Percentiles rank a stretch among this genome's conserved stretches.
These are phyloP conservation scores for Colletotrichum sp. DNA, from an alignment of 2,329 filamentous ascomycete species.

Conservation along the genomic window DNA sequence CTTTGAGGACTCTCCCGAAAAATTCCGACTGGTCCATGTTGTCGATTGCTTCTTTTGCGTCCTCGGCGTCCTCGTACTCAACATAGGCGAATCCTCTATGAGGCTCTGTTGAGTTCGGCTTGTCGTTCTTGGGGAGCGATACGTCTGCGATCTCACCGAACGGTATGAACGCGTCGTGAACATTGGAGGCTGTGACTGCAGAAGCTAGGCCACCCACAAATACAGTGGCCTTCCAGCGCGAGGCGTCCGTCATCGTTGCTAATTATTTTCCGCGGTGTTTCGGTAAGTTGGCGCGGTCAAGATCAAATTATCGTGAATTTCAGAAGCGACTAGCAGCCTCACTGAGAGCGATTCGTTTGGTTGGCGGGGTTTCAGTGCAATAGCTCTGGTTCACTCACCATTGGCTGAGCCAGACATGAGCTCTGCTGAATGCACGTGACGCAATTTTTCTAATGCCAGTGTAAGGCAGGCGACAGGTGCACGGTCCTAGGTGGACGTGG, in stretches of 20 bases:
- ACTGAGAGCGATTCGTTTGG: slow-evolving; percentile 6
- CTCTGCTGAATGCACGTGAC: slow-evolving; percentile 10
- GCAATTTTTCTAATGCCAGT: background rate
- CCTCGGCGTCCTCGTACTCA: slow-evolving; percentile 84
- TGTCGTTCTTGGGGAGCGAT: slow-evolving; percentile 85
- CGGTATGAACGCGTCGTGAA: slow-evolving; percentile 92
- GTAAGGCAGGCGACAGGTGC: background rate
- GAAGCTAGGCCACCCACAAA: slow-evolving; percentile 90
- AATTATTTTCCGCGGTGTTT: background rate
- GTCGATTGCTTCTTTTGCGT: slow-evolving; percentile 94
- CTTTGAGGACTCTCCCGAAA: slow-evolving; percentile 90
- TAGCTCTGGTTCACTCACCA: slow-evolving; percentile 5
- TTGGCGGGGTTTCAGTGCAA: slow-evolving; percentile 8
- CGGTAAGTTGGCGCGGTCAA: background rate
- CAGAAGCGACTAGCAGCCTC: background rate
- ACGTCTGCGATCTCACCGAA: slow-evolving; percentile 97
- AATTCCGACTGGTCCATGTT: slow-evolving; percentile 99
- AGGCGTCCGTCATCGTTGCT: slow-evolving; percentile 75
- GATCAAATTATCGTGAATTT: background rate
- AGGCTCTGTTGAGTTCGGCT: slow-evolving; percentile 76
- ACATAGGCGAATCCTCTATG: slow-evolving; percentile 97
- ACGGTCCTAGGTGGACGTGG: slow-evolving; percentile 10
- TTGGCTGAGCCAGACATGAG: background rate
- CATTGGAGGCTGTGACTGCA: slow-evolving; percentile 73
- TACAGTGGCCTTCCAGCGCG: slow-evolving; percentile 88